These are phyloP conservation scores for Fusarium nodosum DNA, from an alignment of 2,329 filamentous ascomycete species.

Conservation along the genomic window DNA sequence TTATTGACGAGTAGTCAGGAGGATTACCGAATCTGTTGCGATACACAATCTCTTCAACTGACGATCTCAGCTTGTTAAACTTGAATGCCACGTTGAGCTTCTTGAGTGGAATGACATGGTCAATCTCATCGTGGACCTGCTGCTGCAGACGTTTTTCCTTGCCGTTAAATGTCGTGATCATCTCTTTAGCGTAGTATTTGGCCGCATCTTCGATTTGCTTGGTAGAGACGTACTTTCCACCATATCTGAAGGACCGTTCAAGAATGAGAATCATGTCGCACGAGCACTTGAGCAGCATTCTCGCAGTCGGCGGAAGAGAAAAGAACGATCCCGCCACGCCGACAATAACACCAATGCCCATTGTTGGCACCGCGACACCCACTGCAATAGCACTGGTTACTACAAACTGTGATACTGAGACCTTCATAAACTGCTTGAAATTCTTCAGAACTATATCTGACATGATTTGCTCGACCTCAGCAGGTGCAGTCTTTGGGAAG, in stretches of 20 bases:
- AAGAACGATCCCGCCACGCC: constrained; percentile 40
- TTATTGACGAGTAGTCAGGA: constrained; percentile 27
- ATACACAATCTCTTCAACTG: constrained; percentile 42
- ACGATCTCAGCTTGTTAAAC: constrained; percentile 43
- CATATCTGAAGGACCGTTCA: constrained; percentile 45
- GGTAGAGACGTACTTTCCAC: constrained; percentile 47
- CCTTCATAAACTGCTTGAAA: constrained; percentile 40
- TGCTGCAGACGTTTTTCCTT: constrained; percentile 45
- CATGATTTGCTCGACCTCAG: constrained; percentile 46
- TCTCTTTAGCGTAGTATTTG: constrained; percentile 42
- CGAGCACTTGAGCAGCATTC: constrained; percentile 48
- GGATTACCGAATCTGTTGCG: constrained; percentile 39
- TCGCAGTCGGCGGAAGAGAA: constrained; percentile 38
- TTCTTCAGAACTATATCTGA: constrained; percentile 45
- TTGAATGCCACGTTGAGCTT: constrained; percentile 43
- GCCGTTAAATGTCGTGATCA: constrained; percentile 38
- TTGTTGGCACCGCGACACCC: constrained; percentile 39
- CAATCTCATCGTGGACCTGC: constrained; percentile 47
- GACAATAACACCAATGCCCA: constrained; percentile 40
- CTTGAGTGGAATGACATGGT: constrained; percentile 44
- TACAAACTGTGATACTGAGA: constrained; percentile 43
- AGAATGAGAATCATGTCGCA: constrained; percentile 49
- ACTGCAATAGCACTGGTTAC: constrained; percentile 31
- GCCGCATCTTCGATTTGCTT: constrained; percentile 48
- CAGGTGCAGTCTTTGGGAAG: constrained; percentile 44